These are phyloP conservation scores for Agaricus sinodeliciosus DNA, from an alignment of 768 basidiomycete genomes.

Conservation along the genomic window DNA sequence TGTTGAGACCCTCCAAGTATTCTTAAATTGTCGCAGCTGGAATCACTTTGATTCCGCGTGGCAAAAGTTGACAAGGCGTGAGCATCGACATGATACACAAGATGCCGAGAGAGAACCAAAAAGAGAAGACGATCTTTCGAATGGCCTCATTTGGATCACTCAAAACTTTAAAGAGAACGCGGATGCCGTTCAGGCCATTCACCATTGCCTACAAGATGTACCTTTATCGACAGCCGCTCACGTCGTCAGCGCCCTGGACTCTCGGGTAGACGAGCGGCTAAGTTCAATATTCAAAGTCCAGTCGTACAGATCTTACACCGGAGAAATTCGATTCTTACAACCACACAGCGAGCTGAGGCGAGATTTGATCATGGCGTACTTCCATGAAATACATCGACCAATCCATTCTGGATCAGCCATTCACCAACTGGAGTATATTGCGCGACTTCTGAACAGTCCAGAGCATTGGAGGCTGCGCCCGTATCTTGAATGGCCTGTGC, in stretches of 20 bases:
- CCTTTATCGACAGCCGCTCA: neutral
- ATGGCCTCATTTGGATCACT: neutral
- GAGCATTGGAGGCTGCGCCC: neutral
- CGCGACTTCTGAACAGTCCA: conserved; percentile 1
- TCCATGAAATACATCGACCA: neutral
- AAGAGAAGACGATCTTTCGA: neutral
- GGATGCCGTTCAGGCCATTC: neutral
- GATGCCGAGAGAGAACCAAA: too few relatives aligned
- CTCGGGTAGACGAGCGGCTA: neutral
- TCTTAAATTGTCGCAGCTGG: neutral
- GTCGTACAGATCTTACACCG: neutral
- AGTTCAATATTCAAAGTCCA: neutral
- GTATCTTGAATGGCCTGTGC: conserved; percentile 3
- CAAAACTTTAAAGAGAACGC: neutral
- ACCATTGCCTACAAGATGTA: conserved; percentile 1
- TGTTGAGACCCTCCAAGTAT: neutral
- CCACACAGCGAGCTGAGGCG: conserved; percentile 6
- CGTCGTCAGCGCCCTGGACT: conserved; percentile 1
- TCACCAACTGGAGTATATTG: conserved; percentile 2
- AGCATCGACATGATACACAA: neutral
- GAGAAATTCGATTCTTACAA: conserved; percentile 1
- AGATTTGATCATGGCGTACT: conserved; percentile 4
- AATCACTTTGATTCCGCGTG: neutral
- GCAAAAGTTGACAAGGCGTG: neutral
- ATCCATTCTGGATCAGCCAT: neutral